These are phyloP conservation scores for Echites panduratus DNA, from an alignment of 257 asterid species.

Conservation along the genomic window DNA sequence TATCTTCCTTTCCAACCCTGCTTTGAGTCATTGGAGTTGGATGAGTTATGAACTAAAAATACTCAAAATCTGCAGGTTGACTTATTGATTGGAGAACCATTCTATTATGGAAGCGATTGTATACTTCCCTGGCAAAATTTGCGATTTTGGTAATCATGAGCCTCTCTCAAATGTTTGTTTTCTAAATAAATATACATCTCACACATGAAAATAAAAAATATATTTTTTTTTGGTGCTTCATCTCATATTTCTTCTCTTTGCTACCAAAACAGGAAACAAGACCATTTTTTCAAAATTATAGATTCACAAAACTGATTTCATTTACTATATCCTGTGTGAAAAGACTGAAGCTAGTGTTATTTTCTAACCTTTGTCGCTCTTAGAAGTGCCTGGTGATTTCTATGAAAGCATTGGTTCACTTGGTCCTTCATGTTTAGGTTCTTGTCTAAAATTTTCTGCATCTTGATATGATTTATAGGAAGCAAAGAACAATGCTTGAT, in stretches of 20 bases:
- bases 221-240: neutral
- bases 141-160: conserved; percentile 75
- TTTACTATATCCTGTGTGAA: neutral
- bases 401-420: neutral
- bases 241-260: neutral
- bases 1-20: neutral
- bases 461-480: conserved; percentile 39
- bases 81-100: conserved; percentile 81
- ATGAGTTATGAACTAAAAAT: neutral
- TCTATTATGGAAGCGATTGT: conserved; percentile 67
- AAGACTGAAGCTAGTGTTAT: neutral
- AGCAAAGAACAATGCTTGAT: conserved; percentile 60
- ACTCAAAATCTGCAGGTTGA: conserved; percentile 52
- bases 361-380: neutral
- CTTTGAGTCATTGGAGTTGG: neutral
- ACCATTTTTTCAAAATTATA: neutral
- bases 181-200: neutral
- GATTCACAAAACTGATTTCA: neutral
- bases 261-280: neutral
- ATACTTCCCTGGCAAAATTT: conserved; percentile 88
- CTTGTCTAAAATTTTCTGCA: neutral
- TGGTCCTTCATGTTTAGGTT: neutral
- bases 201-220: too few species aligned
- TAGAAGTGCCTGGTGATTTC: neutral
- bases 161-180: conserved; percentile 6